Evolutionary conservation across 148 eudicot genomes (phyloP), one percentile per base, ranked within the genome.

Genomic region (Rheum nobile): DNA sequence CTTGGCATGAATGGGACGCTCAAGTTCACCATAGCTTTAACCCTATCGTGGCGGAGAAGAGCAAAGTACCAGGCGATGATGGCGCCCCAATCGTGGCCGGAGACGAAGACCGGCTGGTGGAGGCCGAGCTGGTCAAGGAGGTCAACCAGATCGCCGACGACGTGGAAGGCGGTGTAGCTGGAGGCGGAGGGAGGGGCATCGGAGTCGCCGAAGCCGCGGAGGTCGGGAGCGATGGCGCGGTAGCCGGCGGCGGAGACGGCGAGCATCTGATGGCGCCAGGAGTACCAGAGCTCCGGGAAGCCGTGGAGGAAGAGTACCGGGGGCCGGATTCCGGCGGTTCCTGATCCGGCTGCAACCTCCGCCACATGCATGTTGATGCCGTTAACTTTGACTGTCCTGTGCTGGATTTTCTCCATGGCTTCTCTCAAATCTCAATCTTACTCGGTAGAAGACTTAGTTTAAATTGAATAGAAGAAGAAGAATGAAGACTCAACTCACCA

Each of bases 11-110:
- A 80, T 0, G 85, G 80, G 8, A 87, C 88, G 34, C 88, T 87
- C 72, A 81, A 57, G 63, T 83, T 85, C 14, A 87, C 82, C 75
- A 85, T 42, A 12, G 85, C 86, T 72, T 77, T 78, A 21, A 87
- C 70, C 1, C 84, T 39, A 75, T 87, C 91, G 10, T 83, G 86
- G 2, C 91, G 71, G 41, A 87, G 4, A 37, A 82, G 42, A 16
- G 76, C 72, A 13, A 87, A 83, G 59, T 78, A 47, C 88, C 88
- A 87, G 0, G 85, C 84, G 17, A 87, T 75, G 0, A 78, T 69
- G 1, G 88, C 88, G 4, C 91, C 91, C 86, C 86, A 87, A 31
- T 87, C 91, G 41, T 87, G 91, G 0, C 91, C 88, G 19, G 83
- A 88, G 19, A 87, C 46, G 52, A 81, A 85, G n/a, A 87, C 87